Evolutionary conservation across 805 yeast species (phyloP), one percentile per base, ranked within the genome.

Genomic region (Spathaspora hagerdaliae): DNA sequence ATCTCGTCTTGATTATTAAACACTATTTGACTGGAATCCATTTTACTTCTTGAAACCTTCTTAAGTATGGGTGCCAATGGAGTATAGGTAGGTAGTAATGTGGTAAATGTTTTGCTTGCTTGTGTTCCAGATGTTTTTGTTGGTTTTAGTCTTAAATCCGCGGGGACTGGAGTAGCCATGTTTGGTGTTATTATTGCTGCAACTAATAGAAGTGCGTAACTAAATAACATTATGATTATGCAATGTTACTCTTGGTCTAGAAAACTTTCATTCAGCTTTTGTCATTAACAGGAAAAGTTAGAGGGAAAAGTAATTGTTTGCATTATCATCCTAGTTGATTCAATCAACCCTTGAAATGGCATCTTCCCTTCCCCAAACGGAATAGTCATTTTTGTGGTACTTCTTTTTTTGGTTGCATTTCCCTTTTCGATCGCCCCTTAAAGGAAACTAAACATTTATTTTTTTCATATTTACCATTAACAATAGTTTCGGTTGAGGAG

Each of bases 111-210:
- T 3, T 47, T 36, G 24, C 51, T 48, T 9, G 47, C 37, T 32
- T 46, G 39, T 15, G 49, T 40, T 5, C 39, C 41, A 5, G 39
- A 8, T 35, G 47, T 32, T 2, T 41, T 31, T 27, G 48, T 41
- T 7, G 64, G 65, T 45, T 54, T 55, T 36, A 62, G 51, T 34
- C 53, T 47, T 12, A 53, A 36, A 47, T 64, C 55, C 19, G 68
- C 69, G 3, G 69, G 66, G 9, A 64, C 47, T 1, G 69, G 69
- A 10, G 66, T 61, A 31, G 59, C 57, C 15, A 49, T 10, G 7
- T 37, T 61, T 11, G 36, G 10, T n/a, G 38, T 24, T 11, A 24
- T 9, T 29, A 29, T 9, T 29, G 32, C 9, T 2, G 12, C 9
- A 9, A 29, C 12, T 6, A 29, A 29, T 29, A 29, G 32, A 29